These are phyloP conservation scores for Ramalina peruviana DNA, from an alignment of 495 filamentous ascomycete species.

Conservation along the genomic window DNA sequence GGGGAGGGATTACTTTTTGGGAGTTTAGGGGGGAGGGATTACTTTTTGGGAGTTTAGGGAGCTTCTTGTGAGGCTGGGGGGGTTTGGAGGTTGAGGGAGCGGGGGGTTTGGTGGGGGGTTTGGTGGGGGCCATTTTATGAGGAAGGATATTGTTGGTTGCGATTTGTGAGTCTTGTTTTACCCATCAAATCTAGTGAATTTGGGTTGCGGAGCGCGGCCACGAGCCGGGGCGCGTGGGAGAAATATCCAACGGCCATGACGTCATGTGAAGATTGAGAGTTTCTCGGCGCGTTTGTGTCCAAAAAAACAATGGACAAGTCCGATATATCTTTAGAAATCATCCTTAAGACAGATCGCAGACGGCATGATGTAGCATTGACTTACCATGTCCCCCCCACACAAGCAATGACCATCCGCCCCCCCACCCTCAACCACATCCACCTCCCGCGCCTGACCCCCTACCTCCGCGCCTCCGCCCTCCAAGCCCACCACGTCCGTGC, in stretches of 20 bases:
- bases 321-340: too few species aligned
- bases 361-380: too few species aligned
- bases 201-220: too few species aligned
- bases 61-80: conserved; percentile 29
- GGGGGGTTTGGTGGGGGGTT: background rate
- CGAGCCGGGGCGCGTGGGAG: too few species aligned
- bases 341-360: too few species aligned
- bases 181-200: too few species aligned
- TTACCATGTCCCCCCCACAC: background rate
- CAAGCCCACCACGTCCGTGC: conserved; percentile 35
- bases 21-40: background rate
- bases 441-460: conserved; percentile 43
- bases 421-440: conserved; percentile 54
- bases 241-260: too few species aligned
- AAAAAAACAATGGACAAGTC: too few species aligned
- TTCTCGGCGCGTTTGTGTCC: too few species aligned
- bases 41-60: conserved; percentile 36
- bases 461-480: conserved; percentile 31
- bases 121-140: background rate
- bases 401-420: background rate
- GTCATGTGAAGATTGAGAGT: too few species aligned
- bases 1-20: background rate
- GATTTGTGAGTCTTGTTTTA: too few species aligned
- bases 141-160: too few species aligned
- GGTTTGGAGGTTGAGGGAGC: background rate